A percentile compares a stretch with the other conserved stretches of the same genome.
These are phyloP conservation scores for Chalciporus chontae DNA, from an alignment of 768 basidiomycete species.

Conservation along the genomic window DNA sequence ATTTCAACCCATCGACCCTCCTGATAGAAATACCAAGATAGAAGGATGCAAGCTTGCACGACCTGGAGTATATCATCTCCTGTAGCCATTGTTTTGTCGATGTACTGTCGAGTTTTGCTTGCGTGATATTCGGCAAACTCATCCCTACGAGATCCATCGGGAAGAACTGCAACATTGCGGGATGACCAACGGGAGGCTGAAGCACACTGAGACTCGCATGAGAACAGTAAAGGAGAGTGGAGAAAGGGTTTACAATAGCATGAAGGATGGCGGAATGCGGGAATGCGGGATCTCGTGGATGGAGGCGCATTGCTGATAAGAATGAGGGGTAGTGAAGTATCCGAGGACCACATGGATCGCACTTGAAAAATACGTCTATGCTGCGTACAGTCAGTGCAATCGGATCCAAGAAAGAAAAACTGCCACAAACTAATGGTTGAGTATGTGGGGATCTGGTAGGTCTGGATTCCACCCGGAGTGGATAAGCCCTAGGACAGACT, in stretches of 20 bases:
- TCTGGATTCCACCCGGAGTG: conserved; percentile 85
- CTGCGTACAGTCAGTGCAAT: conserved; percentile 36
- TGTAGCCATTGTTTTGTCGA: conserved; percentile 87
- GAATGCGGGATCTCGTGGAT: conserved; percentile 78
- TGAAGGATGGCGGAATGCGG: conserved; percentile 89
- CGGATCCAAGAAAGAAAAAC: conserved; percentile 5
- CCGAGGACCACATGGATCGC: conserved; percentile 82
- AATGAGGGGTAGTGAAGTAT: conserved; percentile 82
- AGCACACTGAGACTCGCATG: conserved; percentile 53
- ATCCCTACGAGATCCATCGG: conserved; percentile 77
- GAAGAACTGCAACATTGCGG: conserved; percentile 58
- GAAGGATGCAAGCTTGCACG: conserved; percentile 80
- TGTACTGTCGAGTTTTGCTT: conserved; percentile 81
- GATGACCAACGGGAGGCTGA: conserved; percentile 82
- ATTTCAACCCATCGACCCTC: conserved; percentile 90
- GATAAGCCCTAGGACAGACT: conserved; percentile 62
- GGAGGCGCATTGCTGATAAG: conserved; percentile 71
- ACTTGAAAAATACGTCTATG: conserved; percentile 84
- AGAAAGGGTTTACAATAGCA: conserved; percentile 63
- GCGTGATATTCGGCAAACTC: conserved; percentile 87
- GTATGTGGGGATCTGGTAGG: conserved; percentile 67
- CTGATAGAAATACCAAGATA: conserved; percentile 90
- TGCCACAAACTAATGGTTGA: conserved; percentile 71
- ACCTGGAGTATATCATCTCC: conserved; percentile 85
- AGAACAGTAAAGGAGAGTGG: conserved; percentile 8